Conservation (phyloP, 192 early-diverging fungal species). For the Jimgerdemannia lactiflua region DNA sequence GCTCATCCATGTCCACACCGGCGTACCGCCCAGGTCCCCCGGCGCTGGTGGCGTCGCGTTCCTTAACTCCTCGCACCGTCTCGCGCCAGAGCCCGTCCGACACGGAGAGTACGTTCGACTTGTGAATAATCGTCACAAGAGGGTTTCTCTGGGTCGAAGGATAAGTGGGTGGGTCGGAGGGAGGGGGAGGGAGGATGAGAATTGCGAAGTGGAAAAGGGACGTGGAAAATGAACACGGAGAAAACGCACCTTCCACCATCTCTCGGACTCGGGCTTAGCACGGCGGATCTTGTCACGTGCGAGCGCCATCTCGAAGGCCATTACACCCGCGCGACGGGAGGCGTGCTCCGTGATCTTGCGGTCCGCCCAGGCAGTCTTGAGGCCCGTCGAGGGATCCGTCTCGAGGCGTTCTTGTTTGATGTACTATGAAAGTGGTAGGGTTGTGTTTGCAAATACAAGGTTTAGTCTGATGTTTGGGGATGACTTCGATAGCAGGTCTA, state of each 20-base stretch:
- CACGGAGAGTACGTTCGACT: constrained; percentile 93
- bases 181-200: no score
- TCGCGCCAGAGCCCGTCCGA: constrained; percentile 98
- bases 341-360: constrained; percentile 90
- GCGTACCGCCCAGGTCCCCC: constrained; percentile 27
- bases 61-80: constrained; percentile 74
- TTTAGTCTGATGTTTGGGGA: not conserved
- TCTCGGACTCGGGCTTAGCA: constrained; percentile 44
- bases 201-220: no score
- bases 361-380: constrained; percentile 78
- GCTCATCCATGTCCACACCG: constrained; percentile 85
- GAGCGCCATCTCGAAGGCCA: constrained; percentile 93
- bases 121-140: constrained; percentile 93
- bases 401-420: constrained; percentile 77
- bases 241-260: constrained; percentile 51
- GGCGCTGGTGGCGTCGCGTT: constrained; percentile 44
- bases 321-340: constrained; percentile 80
- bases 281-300: constrained; percentile 70
- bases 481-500: not conserved
- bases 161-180: no score
- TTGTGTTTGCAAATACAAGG: not conserved
- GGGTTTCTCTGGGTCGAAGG: constrained; percentile 11
- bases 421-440: constrained; percentile 47
- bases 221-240: no score
- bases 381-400: constrained; percentile 58